Evolutionary conservation across 345 rosid genomes (phyloP).

Genomic region (Linum lewisii): DNA sequence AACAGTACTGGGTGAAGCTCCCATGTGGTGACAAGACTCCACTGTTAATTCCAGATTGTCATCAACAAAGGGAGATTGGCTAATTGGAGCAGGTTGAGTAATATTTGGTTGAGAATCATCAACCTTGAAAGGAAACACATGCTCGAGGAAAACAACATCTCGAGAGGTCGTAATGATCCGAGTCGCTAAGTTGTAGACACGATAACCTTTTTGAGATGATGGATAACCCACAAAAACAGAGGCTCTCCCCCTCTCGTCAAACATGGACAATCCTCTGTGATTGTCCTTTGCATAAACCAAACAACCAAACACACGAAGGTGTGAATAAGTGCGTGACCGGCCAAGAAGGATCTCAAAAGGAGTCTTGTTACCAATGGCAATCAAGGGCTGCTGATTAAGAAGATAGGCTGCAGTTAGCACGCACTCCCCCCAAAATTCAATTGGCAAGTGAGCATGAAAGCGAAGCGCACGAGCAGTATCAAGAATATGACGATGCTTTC

Average conservation of each 20-base stretch:
- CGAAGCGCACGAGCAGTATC: neutral
- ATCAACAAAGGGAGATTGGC: too few relatives aligned
- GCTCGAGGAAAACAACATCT: too few relatives aligned
- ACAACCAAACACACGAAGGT: neutral
- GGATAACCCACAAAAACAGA: slow-evolving; percentile 12
- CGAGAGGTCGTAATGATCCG: neutral
- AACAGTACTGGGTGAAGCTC: too few relatives aligned
- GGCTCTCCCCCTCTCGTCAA: neutral
- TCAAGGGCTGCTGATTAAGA: neutral
- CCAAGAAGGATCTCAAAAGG: neutral
- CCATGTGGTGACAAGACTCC: too few relatives aligned
- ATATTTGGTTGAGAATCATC: too few relatives aligned
- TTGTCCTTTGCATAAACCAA: neutral
- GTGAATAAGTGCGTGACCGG: neutral
- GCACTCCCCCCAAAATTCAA: slow-evolving; percentile 1
- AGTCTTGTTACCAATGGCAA: neutral
- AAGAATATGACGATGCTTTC: neutral
- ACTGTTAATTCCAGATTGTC: too few relatives aligned
- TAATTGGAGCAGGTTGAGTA: too few relatives aligned
- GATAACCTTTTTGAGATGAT: neutral
- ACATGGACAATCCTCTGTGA: neutral
- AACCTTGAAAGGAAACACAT: too few relatives aligned
- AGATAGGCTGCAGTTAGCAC: neutral
- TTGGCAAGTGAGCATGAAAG: neutral
- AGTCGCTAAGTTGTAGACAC: neutral